Evolutionary conservation across 2,329 filamentous ascomycete species (phyloP), one percentile per base, ranked within the genome.

Genomic region (Fusarium circinatum): DNA sequence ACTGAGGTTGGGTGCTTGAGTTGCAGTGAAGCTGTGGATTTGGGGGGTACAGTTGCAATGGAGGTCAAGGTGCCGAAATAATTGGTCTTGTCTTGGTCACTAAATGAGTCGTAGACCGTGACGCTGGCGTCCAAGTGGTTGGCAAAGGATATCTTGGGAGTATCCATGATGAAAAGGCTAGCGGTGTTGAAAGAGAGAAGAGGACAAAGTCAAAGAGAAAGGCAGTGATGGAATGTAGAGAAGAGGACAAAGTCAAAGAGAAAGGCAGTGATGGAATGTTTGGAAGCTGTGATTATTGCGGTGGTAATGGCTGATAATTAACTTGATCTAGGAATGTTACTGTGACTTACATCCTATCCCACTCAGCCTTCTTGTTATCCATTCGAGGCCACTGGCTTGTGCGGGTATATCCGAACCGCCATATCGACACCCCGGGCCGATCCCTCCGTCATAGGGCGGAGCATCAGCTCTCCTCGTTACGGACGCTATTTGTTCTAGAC

Each of bases 41-140:
- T 58, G 6, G 59, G 2, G 1, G 59, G 41, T 15, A 58, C 51
- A 5, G 41, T 58, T 9, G 13, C 32, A 32, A 62, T n/a, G 5
- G 7, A 20, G 22, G 59, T 62, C 20, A 62, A 45, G 13, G 39
- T 62, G 8, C 59, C 59, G 20, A 62, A 62, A 26, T 62, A 62
- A 22, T 62, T 62, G 26, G 20, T 38, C 18, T 38, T 62, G 26
- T 62, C 59, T 58, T 62, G 32, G 17, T 28, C 13, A 24, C 59
- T 58, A 9, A 58, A 62, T 6, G 59, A 62, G 22, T 62, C 59
- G 51, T 58, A 62, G 22, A 62, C 30, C 2, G 6, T 20, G n/a
- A 62, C 59, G 8, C 39, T 47, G 39, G 39, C 20, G 24, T 58
- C 32, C 7, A 62, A 22, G 39, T 12, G 28, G 6, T 62, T 62